These are phyloP conservation scores for Talaromyces rugulosus DNA, from an alignment of 2,329 filamentous ascomycete genomes.

Conservation along the genomic window DNA sequence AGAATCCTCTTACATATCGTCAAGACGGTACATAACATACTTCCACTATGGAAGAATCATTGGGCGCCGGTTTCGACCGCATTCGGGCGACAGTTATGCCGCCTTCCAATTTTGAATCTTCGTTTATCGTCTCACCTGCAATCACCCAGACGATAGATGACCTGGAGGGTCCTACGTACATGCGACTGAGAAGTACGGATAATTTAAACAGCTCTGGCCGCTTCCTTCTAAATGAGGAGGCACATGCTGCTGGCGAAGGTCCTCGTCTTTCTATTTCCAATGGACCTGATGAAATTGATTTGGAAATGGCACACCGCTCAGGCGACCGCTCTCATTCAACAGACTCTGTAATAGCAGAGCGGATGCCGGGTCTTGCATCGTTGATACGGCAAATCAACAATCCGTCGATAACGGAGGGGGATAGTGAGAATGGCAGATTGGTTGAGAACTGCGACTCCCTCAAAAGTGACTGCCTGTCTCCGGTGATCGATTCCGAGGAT, in stretches of 20 bases:
- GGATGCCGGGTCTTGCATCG: not conserved
- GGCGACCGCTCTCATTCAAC: not conserved
- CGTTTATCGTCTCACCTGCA: not conserved
- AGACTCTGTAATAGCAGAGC: not conserved
- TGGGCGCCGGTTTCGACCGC: slow-evolving; percentile 13
- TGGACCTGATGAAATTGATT: not conserved
- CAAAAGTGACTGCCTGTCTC: slow-evolving; percentile 14
- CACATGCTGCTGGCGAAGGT: not conserved
- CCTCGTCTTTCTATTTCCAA: not conserved
- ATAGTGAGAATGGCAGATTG: slow-evolving; percentile 17
- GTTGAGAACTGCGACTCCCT: slow-evolving; percentile 23
- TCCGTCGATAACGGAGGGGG: slow-evolving; percentile 5
- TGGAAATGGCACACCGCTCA: not conserved
- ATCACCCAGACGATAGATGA: slow-evolving; percentile 1
- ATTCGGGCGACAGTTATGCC: slow-evolving; percentile 12
- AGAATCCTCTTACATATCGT: not conserved
- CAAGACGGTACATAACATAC: not conserved
- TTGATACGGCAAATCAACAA: slow-evolving; percentile 7
- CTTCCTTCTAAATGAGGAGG: not conserved
- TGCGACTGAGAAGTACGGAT: not conserved
- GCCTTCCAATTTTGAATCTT: slow-evolving; percentile 2
- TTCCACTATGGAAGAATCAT: slow-evolving; percentile 10
- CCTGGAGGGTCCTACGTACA: not conserved
- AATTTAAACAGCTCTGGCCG: not conserved
- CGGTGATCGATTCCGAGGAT: slow-evolving; percentile 12